Conservation (phyloP, 1,139 yeast genomes). For the Pichia sp. region DNA sequence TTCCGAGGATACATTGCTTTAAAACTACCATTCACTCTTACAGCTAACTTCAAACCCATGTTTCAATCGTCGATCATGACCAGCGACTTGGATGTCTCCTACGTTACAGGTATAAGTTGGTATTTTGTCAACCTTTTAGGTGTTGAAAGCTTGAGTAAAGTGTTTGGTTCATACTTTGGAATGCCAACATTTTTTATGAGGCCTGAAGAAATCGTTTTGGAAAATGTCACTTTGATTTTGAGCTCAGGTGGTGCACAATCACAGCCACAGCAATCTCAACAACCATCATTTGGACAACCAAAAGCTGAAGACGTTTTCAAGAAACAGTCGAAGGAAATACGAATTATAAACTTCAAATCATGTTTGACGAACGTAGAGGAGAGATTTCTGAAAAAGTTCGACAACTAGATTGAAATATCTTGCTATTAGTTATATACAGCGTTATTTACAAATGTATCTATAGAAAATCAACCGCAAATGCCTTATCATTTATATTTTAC, state of each 20-base stretch:
- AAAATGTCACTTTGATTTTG: constrained; percentile 9
- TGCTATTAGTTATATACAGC: background rate
- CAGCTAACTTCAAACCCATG: constrained; percentile 87
- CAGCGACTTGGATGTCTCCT: constrained; percentile 78
- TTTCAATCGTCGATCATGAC: constrained; percentile 85
- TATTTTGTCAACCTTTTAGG: constrained; percentile 88
- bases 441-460: constrained; percentile 2
- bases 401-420: background rate
- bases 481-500: constrained; percentile 7
- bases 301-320: constrained; percentile 57
- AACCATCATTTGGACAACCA: constrained; percentile 5
- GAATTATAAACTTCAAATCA: constrained; percentile 10
- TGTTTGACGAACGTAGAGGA: constrained; percentile 62
- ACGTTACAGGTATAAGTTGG: constrained; percentile 98
- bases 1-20: constrained; percentile 88
- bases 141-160: constrained; percentile 54
- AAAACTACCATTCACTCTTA: constrained; percentile 77
- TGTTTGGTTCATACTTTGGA: constrained; percentile 6
- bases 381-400: constrained; percentile 34
- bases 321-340: constrained; percentile 64
- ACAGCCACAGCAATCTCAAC: constrained; percentile 34
- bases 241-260: constrained; percentile 29
- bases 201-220: constrained; percentile 10
- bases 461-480: background rate
- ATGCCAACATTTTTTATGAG: background rate